Conservation (phyloP, 352 stramenopile genomes). For the Globisporangium rhizosaccharum region DNA sequence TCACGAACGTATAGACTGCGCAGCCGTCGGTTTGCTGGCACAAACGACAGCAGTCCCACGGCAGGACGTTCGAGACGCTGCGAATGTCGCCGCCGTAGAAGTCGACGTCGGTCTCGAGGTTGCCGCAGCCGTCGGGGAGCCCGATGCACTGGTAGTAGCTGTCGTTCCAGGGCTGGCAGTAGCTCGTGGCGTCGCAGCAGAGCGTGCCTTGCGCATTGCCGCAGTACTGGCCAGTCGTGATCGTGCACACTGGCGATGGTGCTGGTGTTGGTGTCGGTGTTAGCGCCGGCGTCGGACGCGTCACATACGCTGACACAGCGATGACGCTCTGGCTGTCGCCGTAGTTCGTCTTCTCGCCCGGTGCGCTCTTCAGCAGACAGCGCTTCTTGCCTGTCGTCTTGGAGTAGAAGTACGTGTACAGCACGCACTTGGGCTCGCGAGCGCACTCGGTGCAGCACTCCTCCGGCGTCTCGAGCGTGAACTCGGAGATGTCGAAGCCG, state of each 20-base stretch:
- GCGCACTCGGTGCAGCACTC: slow-evolving; percentile 8
- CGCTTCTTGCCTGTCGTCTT: slow-evolving; percentile 7
- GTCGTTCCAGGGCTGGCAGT: slow-evolving; percentile 29
- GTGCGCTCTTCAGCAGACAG: slow-evolving; percentile 4
- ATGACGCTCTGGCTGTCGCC: slow-evolving; percentile 6
- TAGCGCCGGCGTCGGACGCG: not conserved
- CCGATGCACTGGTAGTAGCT: slow-evolving; percentile 29
- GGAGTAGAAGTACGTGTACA: slow-evolving; percentile 12
- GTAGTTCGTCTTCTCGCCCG: slow-evolving; percentile 11
- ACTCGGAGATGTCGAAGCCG: slow-evolving; percentile 4
- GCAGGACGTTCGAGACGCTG: slow-evolving; percentile 4
- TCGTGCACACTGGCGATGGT: slow-evolving; percentile 1
- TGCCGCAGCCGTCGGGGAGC: slow-evolving; percentile 6
- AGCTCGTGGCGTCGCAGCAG: slow-evolving; percentile 12
- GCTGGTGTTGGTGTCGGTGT: not conserved
- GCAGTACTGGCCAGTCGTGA: slow-evolving; percentile 11
- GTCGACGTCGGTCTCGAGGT: slow-evolving; percentile 22
- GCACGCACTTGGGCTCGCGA: not conserved
- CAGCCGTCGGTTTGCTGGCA: slow-evolving; percentile 11
- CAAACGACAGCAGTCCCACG: slow-evolving; percentile 5
- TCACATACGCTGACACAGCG: slow-evolving; percentile 5
- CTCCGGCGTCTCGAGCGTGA: slow-evolving; percentile 4
- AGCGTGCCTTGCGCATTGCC: slow-evolving; percentile 16
- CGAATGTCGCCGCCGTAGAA: slow-evolving; percentile 23
- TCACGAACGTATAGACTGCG: slow-evolving; percentile 24